Evolutionary conservation across 805 yeast species (phyloP), one percentile per base, ranked within the genome.

Genomic region (Zygosaccharomyces bailii): DNA sequence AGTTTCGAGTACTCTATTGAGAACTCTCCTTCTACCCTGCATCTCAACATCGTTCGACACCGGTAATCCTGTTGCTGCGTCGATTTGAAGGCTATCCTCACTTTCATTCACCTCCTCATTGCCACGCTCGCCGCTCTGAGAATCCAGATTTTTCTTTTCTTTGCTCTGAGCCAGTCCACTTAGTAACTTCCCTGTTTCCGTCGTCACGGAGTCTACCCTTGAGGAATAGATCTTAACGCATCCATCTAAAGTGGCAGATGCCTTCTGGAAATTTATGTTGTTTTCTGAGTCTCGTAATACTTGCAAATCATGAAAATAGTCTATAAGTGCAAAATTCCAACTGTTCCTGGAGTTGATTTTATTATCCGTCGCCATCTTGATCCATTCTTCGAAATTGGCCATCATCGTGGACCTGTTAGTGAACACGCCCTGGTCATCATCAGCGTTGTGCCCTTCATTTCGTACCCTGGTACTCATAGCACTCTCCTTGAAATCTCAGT

Each of bases 221-320:
- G 95, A 85, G 9, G 90, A 79, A 61, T 91, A 91, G 42, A 91
- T 87, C 67, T 89, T 89, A 25, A 90, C 91, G 70, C 97, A 90
- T 0, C 97, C 97, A 57, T 90, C 97, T 17, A 91, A 69, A 0
- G 97, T 87, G 2, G 95, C 88, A 0, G 93, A 80, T 0, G 97
- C 98, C 53, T 82, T 79, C 61, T 87, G 96, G 63, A 91, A 90
- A 62, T 89, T 88, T 56, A 90, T 86, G 24, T 80, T 74, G 32
- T 80, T 75, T 44, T 84, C 88, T 4, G 88, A 84, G 42, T 84
- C 95, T 53, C 78, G 75, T 36, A 86, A 71, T 21, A 87, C 75
- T 20, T 85, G 76, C 65, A 88, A 71, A 57, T 87, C 96, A 57
- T 89, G 85, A 60, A 90, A 90, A 64, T 89, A 90, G 63, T 90